Evolutionary conservation across 208 protist species (phyloP), one percentile per base, ranked within the genome.

Genomic region (Leishmania major): DNA sequence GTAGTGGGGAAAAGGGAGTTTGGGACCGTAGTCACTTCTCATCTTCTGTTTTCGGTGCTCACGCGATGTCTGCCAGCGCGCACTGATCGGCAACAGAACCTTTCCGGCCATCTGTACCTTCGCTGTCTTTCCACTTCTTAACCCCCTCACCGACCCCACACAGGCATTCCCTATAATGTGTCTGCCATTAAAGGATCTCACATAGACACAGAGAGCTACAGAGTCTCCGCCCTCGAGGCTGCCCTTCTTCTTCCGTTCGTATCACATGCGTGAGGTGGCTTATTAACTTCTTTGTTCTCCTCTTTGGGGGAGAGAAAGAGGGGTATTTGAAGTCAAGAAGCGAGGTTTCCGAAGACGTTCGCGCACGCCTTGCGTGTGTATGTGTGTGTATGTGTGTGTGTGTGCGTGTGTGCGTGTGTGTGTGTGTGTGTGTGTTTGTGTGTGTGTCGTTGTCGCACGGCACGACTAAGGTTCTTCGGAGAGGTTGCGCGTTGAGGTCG

Each of bases 401-500:
- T n/a, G n/a, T n/a, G n/a, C n/a, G n/a, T n/a, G n/a, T n/a, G 10
- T 45, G 64, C 45, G 43, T 28, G 17, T 62, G 1, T 40, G 31
- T 28, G 2, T 60, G 49, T 47, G 45, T 47, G 45, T 0, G 0
- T 70, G 64, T 60, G 1, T 40, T 15, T 62, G 11, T 40, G 31
- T 2, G 19, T 60, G 49, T 62, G 43, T 28, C 13, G 28, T 35
- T 10, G 49, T 62, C 28, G 31, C 72, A 77, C 45, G 45, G 1
- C 22, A 19, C 51, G 49, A 8, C 53, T 77, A 78, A 66, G 79
- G 82, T 40, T 92, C 87, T 28, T 90, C 87, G 3, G 81, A 77
- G 57, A 84, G 64, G 76, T 88, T 84, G n/a, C 89, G 87, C 53
- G 80, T 81, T 10, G 87, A 92, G 35, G 85, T 89, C 10, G 89